Percentiles rank a stretch among this genome's conserved stretches.
These are phyloP conservation scores for Odontarrhena argentea DNA, from an alignment of 345 rosid species.

Conservation along the genomic window DNA sequence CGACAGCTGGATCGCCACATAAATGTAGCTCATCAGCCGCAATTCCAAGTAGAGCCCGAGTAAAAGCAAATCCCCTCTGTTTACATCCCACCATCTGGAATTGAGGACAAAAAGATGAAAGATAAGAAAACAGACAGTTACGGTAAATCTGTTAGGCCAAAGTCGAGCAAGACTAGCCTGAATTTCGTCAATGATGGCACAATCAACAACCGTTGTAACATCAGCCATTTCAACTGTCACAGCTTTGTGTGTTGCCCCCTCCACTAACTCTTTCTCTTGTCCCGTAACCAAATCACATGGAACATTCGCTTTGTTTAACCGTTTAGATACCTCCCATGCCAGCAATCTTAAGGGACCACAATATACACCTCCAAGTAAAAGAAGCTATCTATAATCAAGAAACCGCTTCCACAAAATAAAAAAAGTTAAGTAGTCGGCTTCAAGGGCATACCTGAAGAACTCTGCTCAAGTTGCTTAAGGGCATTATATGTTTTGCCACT, in stretches of 20 bases:
- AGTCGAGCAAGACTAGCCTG: constrained; percentile 55
- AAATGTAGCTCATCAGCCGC: constrained; percentile 88
- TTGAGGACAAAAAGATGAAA: background rate
- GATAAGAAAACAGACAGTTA: constrained; percentile 21
- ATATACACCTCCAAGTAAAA: constrained; percentile 65
- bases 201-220: constrained; percentile 58
- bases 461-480: constrained; percentile 67
- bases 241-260: constrained; percentile 87
- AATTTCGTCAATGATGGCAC: constrained; percentile 91
- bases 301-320: constrained; percentile 81
- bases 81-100: constrained; percentile 81
- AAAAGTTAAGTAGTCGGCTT: constrained; percentile 11
- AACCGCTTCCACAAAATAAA: background rate
- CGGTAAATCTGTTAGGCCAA: background rate
- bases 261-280: constrained; percentile 85
- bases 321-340: constrained; percentile 94
- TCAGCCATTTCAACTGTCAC: constrained; percentile 98
- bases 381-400: constrained; percentile 11
- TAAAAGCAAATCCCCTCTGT: constrained; percentile 86
- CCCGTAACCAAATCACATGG: constrained; percentile 92
- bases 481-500: constrained; percentile 93
- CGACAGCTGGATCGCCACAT: constrained; percentile 92
- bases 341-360: constrained; percentile 95
- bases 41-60: constrained; percentile 87
- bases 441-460: constrained; percentile 70